Percentiles rank a stretch among this genome's conserved stretches.
phyloP scores from a whole-genome alignment of 2,329 filamentous ascomycete species.

The Penicillium brevicompactum region DNA sequence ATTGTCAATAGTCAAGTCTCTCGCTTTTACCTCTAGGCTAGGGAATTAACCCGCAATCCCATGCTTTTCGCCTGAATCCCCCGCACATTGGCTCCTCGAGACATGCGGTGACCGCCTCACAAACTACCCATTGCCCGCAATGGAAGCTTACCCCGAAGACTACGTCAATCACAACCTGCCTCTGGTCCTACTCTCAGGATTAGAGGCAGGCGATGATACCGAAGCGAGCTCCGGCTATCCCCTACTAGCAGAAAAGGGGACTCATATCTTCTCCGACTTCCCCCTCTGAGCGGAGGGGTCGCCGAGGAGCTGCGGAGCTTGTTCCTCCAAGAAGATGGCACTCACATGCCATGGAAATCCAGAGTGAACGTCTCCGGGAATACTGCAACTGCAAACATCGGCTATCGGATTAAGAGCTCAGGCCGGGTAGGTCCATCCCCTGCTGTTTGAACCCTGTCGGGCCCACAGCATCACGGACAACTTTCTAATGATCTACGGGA shows the following conservation, averaged over 20 bases:
- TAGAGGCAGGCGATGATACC: conserved; percentile 50
- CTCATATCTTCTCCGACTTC: conserved; percentile 70
- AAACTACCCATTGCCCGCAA: conserved; percentile 37
- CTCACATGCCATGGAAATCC: conserved; percentile 66
- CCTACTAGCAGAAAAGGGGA: conserved; percentile 58
- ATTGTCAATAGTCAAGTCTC: not conserved
- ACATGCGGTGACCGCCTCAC: conserved; percentile 37
- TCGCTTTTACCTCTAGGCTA: not conserved
- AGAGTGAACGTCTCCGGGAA: conserved; percentile 52
- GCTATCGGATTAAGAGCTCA: conserved; percentile 71
- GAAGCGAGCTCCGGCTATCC: conserved; percentile 44
- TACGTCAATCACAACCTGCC: conserved; percentile 88
- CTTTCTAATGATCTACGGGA: conserved; percentile 18
- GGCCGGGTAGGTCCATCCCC: conserved; percentile 70
- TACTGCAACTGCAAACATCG: conserved; percentile 46
- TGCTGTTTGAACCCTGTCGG: not conserved
- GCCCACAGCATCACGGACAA: not conserved
- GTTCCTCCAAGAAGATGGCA: conserved; percentile 67
- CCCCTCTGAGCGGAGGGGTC: conserved; percentile 67
- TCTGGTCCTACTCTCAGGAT: conserved; percentile 77
- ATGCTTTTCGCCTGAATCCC: not conserved
- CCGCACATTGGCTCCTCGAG: conserved; percentile 9
- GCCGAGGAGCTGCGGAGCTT: conserved; percentile 67
- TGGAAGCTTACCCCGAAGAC: conserved; percentile 56
- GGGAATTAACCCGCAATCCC: too few species aligned